Percentiles rank a stretch among this genome's conserved stretches.
Evolutionary conservation across 176 grass and related monocot species (phyloP).

Genomic region (Bolboschoenus planiculmis): DNA sequence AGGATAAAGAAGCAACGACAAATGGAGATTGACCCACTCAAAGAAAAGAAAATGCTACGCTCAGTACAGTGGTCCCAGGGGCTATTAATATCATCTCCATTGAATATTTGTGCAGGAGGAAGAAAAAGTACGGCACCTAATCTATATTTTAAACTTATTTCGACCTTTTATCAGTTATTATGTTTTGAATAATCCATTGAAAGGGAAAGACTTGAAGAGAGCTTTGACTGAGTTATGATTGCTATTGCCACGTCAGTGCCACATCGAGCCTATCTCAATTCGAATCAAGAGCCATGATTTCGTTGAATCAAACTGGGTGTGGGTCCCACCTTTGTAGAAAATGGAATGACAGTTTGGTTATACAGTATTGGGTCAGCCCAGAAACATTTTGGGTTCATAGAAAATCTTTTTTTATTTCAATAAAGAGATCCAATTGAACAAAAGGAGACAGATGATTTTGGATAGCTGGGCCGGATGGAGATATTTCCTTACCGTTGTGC

Average conservation of each 20-base stretch:
- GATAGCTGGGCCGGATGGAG: not conserved
- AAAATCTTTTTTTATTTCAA: not conserved
- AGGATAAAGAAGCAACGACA: slow-evolving; percentile 7
- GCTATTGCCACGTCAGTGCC: not conserved
- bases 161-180: not conserved
- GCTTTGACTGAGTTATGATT: slow-evolving; percentile 10
- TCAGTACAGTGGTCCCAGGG: not conserved
- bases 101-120: not conserved
- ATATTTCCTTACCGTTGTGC: not conserved
- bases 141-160: not conserved
- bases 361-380: no score
- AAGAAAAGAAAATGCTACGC: not conserved
- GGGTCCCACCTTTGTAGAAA: not conserved
- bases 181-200: slow-evolving; percentile 5
- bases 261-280: not conserved
- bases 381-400: no score
- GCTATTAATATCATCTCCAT: not conserved
- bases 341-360: no score
- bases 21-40: slow-evolving; percentile 10
- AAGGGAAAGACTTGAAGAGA: not conserved
- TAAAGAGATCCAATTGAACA: not conserved
- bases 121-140: not conserved
- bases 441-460: not conserved
- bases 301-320: no score
- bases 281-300: no score